Evolutionary conservation across 2,329 filamentous ascomycete species (phyloP), one percentile per base, ranked within the genome.

Genomic region (Fusarium irregulare): DNA sequence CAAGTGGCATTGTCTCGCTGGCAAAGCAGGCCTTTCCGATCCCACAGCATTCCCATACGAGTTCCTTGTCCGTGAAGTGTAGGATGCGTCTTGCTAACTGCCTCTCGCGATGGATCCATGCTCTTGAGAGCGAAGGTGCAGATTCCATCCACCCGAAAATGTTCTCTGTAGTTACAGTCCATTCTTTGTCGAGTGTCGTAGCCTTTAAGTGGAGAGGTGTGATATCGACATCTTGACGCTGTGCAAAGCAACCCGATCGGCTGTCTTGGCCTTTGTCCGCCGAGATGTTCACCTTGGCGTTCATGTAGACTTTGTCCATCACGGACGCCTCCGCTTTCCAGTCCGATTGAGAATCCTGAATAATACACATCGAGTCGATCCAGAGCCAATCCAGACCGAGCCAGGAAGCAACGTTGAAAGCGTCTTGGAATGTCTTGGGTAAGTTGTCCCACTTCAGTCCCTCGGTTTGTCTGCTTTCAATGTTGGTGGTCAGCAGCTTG

Each of bases 21-120:
- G 54, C 44, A 9, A 56, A 50, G 2, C 54, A 14, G 11, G 54
- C 16, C 6, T 12, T 50, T 4, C 32, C 20, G 1, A 23, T 14
- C 2, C 25, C 54, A 23, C 54, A 56, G 3, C 54, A 56, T 16
- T 56, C 54, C 54, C 54, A 57, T 6, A 50, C 34, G 8, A 57
- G 11, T n/a, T 42, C 54, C 4, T 57, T 57, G 0, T 25, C 6
- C 0, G 44, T 50, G 1, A 49, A 57, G 3, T 57, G 54, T 1
- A 57, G 2, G 2, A 57, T 50, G 4, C 54, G 54, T 2, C 2
- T 41, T 3, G 54, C 23, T 1, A 57, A 3, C 14, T 57, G 54
- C 6, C 9, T 57, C 34, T 57, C 54, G 3, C 54, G 54, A 14
- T 57, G 45, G 2, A 34, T 51, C 55, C 55, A 57, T 2, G 55